phyloP scores from a whole-genome alignment of 495 filamentous ascomycete genomes.

The Aspergillus sclerotiicarbonarius region DNA sequence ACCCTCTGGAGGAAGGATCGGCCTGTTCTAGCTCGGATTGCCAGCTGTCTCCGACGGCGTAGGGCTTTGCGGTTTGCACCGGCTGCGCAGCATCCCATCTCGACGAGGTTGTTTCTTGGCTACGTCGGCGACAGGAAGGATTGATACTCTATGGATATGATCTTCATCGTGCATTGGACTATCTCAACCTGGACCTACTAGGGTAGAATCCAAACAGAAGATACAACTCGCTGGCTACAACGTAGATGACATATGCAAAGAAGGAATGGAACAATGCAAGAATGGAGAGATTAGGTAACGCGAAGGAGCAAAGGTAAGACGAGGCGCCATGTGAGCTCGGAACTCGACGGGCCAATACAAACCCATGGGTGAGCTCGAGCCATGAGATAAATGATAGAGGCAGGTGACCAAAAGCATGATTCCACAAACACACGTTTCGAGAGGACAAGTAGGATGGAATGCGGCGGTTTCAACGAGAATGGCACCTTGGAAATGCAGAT shows the following conservation, averaged over 20 bases:
- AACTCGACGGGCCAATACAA: neutral
- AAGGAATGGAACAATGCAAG: neutral
- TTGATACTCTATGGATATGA: neutral
- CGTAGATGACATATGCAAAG: neutral
- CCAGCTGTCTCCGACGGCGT: no score
- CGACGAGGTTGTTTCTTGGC: neutral
- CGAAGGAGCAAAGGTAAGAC: neutral
- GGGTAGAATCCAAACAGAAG: neutral
- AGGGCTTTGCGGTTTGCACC: no score
- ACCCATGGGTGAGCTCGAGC: neutral
- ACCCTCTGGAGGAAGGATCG: neutral
- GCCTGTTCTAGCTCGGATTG: no score
- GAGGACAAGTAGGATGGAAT: neutral
- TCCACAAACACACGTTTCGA: neutral
- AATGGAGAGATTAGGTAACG: neutral
- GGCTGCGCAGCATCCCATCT: neutral
- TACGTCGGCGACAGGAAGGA: neutral
- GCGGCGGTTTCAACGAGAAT: neutral
- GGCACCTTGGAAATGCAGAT: neutral
- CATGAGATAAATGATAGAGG: neutral
- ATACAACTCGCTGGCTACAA: neutral
- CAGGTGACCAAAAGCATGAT: neutral
- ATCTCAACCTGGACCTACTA: neutral
- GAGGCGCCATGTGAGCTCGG: neutral
- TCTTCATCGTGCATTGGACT: neutral